Conservation (phyloP, 192 early-diverging fungal genomes). For the Helicostylum pulchrum region DNA sequence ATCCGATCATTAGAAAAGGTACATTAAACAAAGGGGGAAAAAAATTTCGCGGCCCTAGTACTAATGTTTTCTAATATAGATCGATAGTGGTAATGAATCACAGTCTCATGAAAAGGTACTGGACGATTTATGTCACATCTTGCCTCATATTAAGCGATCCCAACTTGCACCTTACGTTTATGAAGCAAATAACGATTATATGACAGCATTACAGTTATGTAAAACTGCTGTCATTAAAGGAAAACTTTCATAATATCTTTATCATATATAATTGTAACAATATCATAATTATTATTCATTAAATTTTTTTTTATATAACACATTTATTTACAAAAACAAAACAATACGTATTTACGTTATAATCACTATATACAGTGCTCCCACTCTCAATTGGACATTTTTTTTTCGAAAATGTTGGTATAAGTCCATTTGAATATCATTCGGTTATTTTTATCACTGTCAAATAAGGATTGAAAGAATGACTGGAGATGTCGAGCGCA, state of each 20-base stretch:
- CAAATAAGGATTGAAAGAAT: too few species aligned
- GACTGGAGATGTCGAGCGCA: too few species aligned
- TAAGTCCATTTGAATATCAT: too few species aligned
- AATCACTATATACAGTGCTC: neutral
- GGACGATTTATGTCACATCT: conserved; percentile 45
- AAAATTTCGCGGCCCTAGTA: neutral
- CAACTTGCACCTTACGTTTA: conserved; percentile 40
- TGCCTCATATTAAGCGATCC: conserved; percentile 47
- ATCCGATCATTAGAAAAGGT: conserved; percentile 3
- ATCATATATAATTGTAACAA: too few species aligned
- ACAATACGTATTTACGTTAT: neutral
- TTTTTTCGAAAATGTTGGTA: too few species aligned
- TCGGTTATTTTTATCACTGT: too few species aligned
- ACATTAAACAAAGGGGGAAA: neutral
- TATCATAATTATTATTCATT: neutral
- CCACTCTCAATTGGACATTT: too few species aligned
- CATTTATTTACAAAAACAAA: neutral
- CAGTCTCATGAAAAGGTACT: conserved; percentile 32
- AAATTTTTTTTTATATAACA: neutral
- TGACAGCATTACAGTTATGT: conserved; percentile 43
- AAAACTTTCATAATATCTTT: conserved; percentile 28
- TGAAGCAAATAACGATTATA: conserved; percentile 44
- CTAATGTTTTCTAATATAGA: neutral
- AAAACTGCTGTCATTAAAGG: conserved; percentile 40
- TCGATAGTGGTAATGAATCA: neutral